These are phyloP conservation scores for Boletus fagicola DNA, from an alignment of 768 basidiomycete genomes.

Conservation along the genomic window DNA sequence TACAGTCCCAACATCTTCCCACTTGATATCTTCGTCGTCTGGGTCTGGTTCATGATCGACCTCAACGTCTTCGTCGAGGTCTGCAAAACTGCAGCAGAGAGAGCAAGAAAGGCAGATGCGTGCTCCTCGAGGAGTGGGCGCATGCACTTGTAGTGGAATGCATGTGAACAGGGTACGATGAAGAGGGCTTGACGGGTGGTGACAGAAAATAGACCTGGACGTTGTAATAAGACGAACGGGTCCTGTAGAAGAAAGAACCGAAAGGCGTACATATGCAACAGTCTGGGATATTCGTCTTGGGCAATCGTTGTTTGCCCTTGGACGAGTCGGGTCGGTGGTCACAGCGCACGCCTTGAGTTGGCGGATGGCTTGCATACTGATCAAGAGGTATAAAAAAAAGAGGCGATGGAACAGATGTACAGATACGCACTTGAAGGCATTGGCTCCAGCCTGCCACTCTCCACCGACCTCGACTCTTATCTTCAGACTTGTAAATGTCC, in stretches of 20 bases:
- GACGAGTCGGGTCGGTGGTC: conserved; percentile 25
- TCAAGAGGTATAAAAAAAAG: background rate
- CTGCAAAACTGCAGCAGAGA: conserved; percentile 90
- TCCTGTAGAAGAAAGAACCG: background rate
- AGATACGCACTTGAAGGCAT: conserved; percentile 74
- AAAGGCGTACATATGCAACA: conserved; percentile 85
- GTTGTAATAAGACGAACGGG: background rate
- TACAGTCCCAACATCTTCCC: conserved; percentile 17
- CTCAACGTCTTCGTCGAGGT: conserved; percentile 95
- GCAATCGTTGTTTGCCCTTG: conserved; percentile 29
- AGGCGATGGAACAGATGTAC: background rate
- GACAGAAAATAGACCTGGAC: conserved; percentile 71
- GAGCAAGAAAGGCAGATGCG: conserved; percentile 91
- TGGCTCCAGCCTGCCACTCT: conserved; percentile 86
- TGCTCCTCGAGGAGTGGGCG: conserved; percentile 86
- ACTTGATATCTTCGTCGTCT: conserved; percentile 30
- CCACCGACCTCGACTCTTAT: conserved; percentile 87
- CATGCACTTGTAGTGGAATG: conserved; percentile 97
- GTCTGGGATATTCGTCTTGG: conserved; percentile 59
- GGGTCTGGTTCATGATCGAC: conserved; percentile 43
- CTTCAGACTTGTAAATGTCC: conserved; percentile 96
- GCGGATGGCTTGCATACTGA: conserved; percentile 70
- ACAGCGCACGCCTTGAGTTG: conserved; percentile 74
- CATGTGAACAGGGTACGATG: conserved; percentile 96
- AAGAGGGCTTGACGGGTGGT: conserved; percentile 95